phyloP scores from a whole-genome alignment of 2,329 filamentous ascomycete genomes.

The Monosporascus ibericus region DNA sequence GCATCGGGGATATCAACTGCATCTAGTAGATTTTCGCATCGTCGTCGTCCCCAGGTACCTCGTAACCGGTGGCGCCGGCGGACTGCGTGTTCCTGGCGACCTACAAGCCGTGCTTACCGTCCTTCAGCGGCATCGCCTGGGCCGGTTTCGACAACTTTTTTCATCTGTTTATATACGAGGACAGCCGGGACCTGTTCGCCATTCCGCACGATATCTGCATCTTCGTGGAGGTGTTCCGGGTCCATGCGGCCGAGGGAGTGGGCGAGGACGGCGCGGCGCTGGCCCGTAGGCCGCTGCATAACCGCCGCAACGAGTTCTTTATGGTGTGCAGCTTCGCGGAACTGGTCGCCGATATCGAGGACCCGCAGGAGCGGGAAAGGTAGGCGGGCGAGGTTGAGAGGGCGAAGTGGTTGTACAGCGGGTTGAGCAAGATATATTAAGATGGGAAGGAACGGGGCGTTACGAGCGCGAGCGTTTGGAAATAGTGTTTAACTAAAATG shows the following conservation, averaged over 20 bases:
- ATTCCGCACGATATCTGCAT: conserved; percentile 56
- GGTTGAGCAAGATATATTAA: conserved; percentile 43
- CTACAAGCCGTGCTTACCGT: conserved; percentile 54
- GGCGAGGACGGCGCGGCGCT: conserved; percentile 33
- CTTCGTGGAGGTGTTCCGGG: conserved; percentile 48
- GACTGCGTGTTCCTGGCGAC: conserved; percentile 54
- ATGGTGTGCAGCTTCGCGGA: conserved; percentile 35
- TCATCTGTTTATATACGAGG: conserved; percentile 54
- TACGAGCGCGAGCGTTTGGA: conserved; percentile 43
- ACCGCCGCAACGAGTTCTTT: conserved; percentile 52
- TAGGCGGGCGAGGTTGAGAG: conserved; percentile 37
- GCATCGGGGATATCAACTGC: conserved; percentile 55
- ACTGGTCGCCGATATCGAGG: conserved; percentile 31
- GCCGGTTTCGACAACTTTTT: conserved; percentile 51
- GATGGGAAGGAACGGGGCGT: conserved; percentile 36
- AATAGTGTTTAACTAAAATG: conserved; percentile 19
- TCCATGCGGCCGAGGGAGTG: conserved; percentile 22
- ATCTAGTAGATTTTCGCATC: conserved; percentile 50
- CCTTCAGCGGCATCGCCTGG: conserved; percentile 53
- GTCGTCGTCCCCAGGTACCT: conserved; percentile 25
- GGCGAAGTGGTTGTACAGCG: conserved; percentile 42
- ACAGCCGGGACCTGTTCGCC: conserved; percentile 48
- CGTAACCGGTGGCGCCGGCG: not conserved
- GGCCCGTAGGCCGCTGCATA: conserved; percentile 40
- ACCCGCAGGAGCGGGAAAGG: conserved; percentile 24